Base-by-base conservation (phyloP, 2,329 filamentous ascomycete species). In the Xylariaceae sp. region DNA sequence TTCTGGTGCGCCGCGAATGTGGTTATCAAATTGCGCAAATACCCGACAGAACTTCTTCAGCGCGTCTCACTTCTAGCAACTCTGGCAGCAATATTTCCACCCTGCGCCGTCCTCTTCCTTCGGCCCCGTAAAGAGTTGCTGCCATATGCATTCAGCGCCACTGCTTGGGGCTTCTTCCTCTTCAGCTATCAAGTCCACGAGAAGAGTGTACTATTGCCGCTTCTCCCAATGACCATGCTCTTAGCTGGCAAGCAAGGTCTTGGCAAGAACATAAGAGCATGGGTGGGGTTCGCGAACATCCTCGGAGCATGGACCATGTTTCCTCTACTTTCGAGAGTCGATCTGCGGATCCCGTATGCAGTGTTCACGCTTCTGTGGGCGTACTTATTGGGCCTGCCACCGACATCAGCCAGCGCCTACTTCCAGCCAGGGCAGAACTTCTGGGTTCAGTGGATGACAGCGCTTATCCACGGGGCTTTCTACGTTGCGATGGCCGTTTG, bases 181-280 rank as follows among this genome's bases (percentile, higher is more conserved):
- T 96, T 93, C 64, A 93, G 87, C 50, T 98, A 94, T 57, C 92
- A 98, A 56, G 93, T 98, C 0, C 92, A 98, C 52, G 92, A 98
- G 64, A 98, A 98, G 71, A 95, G 89, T 45, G 87, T 94, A 0
- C 68, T 98, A 5, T 73, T 98, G 3, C 93, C 92, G 1, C 67
- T 98, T 29, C 75, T 96, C 56, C 92, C 92, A 0, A 94, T 93
- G 84, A 96, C 89, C 0, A 62, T 95, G 5, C 69, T 96, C 5
- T 69, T 98, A 24, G 83, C 84, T 12, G 80, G 83, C 12, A 76
- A 80, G 42, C 75, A 84, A 31, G 90, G 90, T 0, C 63, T 98
- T 31, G 77, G 77, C 39, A 83, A 83, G 39, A 78, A 81, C 33
- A 77, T 75, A 13, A 76, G 92, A 31, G 80, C 86, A 2, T 98